These are phyloP conservation scores for Moniliophthora roreri DNA, from an alignment of 1,284 basidiomycete genomes.

Conservation along the genomic window DNA sequence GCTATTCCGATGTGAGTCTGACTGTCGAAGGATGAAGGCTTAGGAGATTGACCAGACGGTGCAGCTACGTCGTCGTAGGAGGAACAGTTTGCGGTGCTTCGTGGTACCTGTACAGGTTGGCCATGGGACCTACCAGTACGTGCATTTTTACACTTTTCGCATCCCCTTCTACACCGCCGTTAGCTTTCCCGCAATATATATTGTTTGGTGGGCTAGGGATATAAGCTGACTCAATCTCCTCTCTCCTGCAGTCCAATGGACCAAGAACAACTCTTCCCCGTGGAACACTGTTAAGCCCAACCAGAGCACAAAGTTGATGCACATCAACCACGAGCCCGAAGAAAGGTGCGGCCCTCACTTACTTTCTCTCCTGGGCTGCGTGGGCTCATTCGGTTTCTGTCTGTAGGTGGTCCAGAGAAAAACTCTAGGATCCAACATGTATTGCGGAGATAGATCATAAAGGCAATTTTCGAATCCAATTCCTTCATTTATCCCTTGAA, in stretches of 20 bases:
- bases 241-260: conserved; percentile 23
- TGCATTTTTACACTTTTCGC: conserved; percentile 1
- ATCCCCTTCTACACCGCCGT: neutral
- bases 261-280: conserved; percentile 22
- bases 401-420: conserved; percentile 18
- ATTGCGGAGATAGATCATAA: neutral
- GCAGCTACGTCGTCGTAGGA: conserved; percentile 20
- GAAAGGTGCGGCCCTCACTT: conserved; percentile 13
- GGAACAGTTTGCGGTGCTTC: conserved; percentile 20
- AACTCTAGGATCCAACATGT: conserved; percentile 7
- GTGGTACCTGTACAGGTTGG: conserved; percentile 23
- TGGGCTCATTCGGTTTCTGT: neutral
- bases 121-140: conserved; percentile 26
- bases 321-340: conserved; percentile 20
- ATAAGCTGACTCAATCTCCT: no score
- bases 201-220: no score
- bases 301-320: conserved; percentile 23
- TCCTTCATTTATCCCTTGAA: neutral
- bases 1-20: conserved; percentile 23
- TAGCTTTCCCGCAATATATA: conserved; percentile 21
- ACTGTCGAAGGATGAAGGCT: neutral
- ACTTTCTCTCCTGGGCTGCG: neutral
- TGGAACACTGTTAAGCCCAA: conserved; percentile 24
- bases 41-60: neutral
- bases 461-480: no score